Evolutionary conservation across 2,329 filamentous ascomycete genomes (phyloP), one percentile per base, ranked within the genome.

Genomic region (Hysterium pulicare): DNA sequence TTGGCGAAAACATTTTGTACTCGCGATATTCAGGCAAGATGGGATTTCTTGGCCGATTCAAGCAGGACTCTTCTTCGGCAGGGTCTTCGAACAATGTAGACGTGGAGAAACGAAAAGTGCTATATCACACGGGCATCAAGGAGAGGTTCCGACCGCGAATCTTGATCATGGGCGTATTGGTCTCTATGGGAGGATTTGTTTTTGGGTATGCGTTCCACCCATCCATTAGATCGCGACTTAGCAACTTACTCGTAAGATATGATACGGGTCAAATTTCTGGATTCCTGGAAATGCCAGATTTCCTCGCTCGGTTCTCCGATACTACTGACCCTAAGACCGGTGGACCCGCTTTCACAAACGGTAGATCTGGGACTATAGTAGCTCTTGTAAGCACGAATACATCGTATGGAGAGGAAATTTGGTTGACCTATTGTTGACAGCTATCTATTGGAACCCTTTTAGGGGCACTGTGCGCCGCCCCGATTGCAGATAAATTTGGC

Each of bases 361-460:
- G 51, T 30, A 55, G 61, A 26, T 58, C 55, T 24, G 62, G 63
- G 19, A 53, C 61, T 16, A 67, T 67, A 30, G 63, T 67, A 21
- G 62, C 54, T 10, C 42, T 66, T 35, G 57, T 64, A 48, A 49
- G 62, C 51, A 24, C 51, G 51, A 6, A 19, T 4, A n/a, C n/a
- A n/a, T 28, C n/a, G 8, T 28, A n/a, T 28, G 26, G n/a, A n/a
- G n/a, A n/a, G n/a, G n/a, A n/a, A n/a, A n/a, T n/a, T n/a, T 30
- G 26, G 10, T 10, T 30, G 10, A 30, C 10, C 26, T 10, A 10
- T 10, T 34, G 7, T 16, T 16, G 32, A 30, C 59, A 61, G 58
- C 73, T 89, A 13, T 88, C 83, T 0, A 83, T 83, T 17, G 86
- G 86, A 22, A 89, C 85, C 5, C 86, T 90, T 61, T 80, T 89